These are phyloP conservation scores for Geranium rotundifolium DNA, from an alignment of 345 rosid species.

Conservation along the genomic window DNA sequence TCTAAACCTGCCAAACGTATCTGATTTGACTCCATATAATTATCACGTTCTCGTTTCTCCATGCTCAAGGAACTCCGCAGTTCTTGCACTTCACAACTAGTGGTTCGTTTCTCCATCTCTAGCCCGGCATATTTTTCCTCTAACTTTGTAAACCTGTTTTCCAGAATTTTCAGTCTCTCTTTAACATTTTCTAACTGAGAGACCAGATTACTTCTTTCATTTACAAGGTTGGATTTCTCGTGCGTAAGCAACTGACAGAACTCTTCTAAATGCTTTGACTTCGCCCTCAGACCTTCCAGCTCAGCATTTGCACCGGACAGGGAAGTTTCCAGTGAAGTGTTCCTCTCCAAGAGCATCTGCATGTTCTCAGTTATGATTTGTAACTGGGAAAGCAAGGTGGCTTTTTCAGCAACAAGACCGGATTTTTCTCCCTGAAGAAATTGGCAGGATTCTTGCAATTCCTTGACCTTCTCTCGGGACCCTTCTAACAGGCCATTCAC, in stretches of 20 bases:
- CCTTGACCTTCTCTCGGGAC: conserved; percentile 41
- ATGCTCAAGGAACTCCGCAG: conserved; percentile 41
- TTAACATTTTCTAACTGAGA: conserved; percentile 50
- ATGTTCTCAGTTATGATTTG: conserved; percentile 62
- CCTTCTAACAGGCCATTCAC: conserved; percentile 63
- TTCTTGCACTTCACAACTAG: conserved; percentile 51
- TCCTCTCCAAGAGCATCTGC: conserved; percentile 61
- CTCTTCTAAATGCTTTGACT: conserved; percentile 64
- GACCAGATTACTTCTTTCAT: conserved; percentile 42
- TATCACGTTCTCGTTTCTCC: conserved; percentile 50
- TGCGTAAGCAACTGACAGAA: conserved; percentile 52
- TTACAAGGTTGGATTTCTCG: conserved; percentile 53
- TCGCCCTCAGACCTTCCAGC: conserved; percentile 57
- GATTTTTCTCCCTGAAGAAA: conserved; percentile 64
- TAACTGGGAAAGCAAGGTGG: conserved; percentile 68
- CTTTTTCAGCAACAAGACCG: conserved; percentile 53
- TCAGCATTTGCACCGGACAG: conserved; percentile 59
- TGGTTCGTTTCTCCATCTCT: conserved; percentile 56
- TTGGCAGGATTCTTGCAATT: conserved; percentile 50
- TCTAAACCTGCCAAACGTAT: conserved; percentile 59
- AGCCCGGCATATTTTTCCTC: conserved; percentile 51
- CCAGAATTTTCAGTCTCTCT: conserved; percentile 51
- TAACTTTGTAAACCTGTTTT: conserved; percentile 49
- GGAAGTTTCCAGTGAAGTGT: conserved; percentile 40
- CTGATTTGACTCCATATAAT: conserved; percentile 45